phyloP scores from a whole-genome alignment of 371 early-diverging fungal species.

The Capillidium rhysosporum region DNA sequence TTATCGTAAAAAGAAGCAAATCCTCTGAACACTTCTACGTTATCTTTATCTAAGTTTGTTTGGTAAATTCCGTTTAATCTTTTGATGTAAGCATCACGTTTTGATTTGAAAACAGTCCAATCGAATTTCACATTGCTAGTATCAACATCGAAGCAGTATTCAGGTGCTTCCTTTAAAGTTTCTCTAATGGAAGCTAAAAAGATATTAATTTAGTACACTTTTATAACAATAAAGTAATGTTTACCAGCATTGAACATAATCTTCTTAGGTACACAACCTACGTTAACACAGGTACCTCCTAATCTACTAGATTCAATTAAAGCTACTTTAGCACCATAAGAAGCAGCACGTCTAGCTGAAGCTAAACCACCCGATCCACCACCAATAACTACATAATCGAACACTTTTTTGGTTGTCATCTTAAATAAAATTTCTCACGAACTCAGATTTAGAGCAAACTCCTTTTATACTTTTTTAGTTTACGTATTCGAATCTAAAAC shows the following conservation, averaged over 20 bases:
- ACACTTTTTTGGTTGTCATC: conserved; percentile 12
- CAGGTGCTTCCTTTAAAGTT: conserved; percentile 61
- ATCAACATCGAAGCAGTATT: conserved; percentile 64
- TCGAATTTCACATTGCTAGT: conserved; percentile 23
- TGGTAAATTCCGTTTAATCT: conserved; percentile 93
- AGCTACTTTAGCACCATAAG: conserved; percentile 78
- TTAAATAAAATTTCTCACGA: too few relatives aligned
- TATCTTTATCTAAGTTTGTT: conserved; percentile 69
- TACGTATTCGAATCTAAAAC: too few relatives aligned
- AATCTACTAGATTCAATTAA: conserved; percentile 70
- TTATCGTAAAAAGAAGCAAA: conserved; percentile 59
- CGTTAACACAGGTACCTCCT: conserved; percentile 93
- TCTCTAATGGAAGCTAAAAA: conserved; percentile 62
- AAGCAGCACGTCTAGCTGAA: conserved; percentile 81
- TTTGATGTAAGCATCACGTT: conserved; percentile 88
- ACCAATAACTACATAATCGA: conserved; percentile 85
- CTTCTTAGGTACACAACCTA: conserved; percentile 98
- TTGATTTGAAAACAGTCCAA: conserved; percentile 57
- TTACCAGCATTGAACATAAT: conserved; percentile 86
- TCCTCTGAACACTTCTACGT: conserved; percentile 64
- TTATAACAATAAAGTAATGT: neutral
- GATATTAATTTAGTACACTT: neutral
- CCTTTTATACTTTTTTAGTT: too few relatives aligned
- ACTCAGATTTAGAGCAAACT: too few relatives aligned
- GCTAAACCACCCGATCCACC: conserved; percentile 80